Conservation (phyloP, 2,329 filamentous ascomycete genomes). For the Ophiostoma sp. region DNA sequence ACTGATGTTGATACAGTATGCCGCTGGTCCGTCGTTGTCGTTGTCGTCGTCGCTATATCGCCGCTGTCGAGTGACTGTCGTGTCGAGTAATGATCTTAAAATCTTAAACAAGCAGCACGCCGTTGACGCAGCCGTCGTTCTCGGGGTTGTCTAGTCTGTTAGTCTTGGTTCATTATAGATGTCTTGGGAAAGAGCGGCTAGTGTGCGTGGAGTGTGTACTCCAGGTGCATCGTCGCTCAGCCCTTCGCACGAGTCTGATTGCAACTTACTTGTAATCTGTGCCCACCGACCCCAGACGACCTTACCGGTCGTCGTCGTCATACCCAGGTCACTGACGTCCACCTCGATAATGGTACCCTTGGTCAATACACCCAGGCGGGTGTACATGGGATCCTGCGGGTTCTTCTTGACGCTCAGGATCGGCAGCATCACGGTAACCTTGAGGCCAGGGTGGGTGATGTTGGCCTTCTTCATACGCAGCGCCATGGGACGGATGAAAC, state of each 20-base stretch:
- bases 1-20: background rate
- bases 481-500: constrained; percentile 40
- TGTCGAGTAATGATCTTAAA: constrained; percentile 10
- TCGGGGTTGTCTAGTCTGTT: constrained; percentile 28
- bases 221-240: background rate
- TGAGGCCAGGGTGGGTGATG: constrained; percentile 43
- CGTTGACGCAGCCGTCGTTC: constrained; percentile 29
- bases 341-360: constrained; percentile 80
- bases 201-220: background rate
- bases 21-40: background rate
- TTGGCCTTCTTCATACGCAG: constrained; percentile 74
- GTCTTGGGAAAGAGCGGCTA: background rate
- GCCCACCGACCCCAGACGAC: constrained; percentile 88
- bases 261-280: constrained; percentile 50
- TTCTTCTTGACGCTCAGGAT: constrained; percentile 70
- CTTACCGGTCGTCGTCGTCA: constrained; percentile 87
- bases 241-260: background rate
- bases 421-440: constrained; percentile 71
- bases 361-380: constrained; percentile 73
- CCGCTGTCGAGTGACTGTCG: background rate
- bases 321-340: constrained; percentile 84
- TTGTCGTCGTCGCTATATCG: background rate
- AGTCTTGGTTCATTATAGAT: background rate
- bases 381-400: constrained; percentile 81
- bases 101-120: constrained; percentile 22